Evolutionary conservation across 73 alveolate genomes (phyloP), one percentile per base, ranked within the genome.

Genomic region (Durusdinium trenchii): DNA sequence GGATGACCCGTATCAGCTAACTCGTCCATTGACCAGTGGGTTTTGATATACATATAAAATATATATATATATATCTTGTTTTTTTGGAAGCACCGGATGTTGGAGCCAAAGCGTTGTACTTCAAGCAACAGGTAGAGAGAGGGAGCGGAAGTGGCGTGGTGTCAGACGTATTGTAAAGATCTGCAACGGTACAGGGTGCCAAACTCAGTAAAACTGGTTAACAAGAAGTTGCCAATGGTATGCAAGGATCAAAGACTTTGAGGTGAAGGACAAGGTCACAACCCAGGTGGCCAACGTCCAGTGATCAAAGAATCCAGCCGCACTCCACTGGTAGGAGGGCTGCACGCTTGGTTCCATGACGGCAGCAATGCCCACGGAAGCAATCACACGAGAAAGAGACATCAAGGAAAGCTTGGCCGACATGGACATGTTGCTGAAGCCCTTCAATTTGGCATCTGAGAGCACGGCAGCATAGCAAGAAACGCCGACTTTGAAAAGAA

Each of bases 331-430:
- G 54, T 36, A 79, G 38, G 90, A 79, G 20, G 84, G 84, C 84
- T 82, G 93, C 75, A 48, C 73, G 3, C n/a, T 32, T 23, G 95
- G 95, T 82, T 86, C 95, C 61, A 86, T 54, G 95, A 86, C 78
- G 12, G 95, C 95, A 2, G 95, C 95, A n/a, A 86, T 54, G 57
- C 45, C 61, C 43, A 86, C 36, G 45, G 95, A 86, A 12, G 95
- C 95, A 36, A 86, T 42, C 54, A 51, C 95, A 36, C 90, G 61
- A 18, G 90, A 0, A 52, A 79, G 0, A 43, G 61, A 79, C 90
- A 79, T 42, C 90, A 42, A 6, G 64, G 64, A 42, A 12, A 79
- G 61, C 90, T 79, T 71, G 46, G 84, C 84, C 14, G 84, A 71
- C 84, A 71, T 71, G 84, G 84, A 71, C 84, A 71, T 71, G 84